Conservation (phyloP, 73 alveolate species). For the Tetrahymena malaccensis region DNA sequence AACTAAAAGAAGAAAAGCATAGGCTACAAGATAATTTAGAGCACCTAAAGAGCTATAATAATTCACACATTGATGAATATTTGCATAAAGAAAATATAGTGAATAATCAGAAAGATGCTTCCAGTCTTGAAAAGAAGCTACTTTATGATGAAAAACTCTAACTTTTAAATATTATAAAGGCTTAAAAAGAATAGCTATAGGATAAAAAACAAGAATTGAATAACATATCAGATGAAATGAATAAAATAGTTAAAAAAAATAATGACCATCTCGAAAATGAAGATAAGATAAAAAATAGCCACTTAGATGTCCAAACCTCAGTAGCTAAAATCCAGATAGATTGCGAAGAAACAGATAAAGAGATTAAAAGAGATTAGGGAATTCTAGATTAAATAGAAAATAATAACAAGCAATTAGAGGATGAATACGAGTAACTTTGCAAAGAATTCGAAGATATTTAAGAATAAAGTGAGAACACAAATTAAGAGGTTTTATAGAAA, state of each 20-base stretch:
- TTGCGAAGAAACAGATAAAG: not conserved
- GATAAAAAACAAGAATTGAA: not conserved
- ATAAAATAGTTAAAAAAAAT: not conserved
- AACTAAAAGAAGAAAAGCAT: not conserved
- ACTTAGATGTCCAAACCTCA: not conserved
- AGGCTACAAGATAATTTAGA: not conserved
- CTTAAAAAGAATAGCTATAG: not conserved
- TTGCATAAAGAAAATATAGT: not conserved
- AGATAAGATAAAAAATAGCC: not conserved
- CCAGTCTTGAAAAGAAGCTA: not conserved
- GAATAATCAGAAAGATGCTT: not conserved
- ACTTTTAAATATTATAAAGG: not conserved
- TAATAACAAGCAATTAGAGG: not conserved
- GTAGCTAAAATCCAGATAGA: not conserved
- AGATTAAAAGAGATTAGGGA: not conserved
- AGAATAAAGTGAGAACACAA: not conserved
- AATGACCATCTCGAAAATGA: not conserved
- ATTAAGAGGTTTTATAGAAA: not conserved
- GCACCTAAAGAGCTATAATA: not conserved
- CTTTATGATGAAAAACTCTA: not conserved
- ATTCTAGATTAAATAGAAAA: not conserved
- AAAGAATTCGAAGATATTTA: not conserved
- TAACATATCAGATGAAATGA: not conserved
- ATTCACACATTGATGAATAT: not conserved
- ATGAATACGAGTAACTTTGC: not conserved